These are phyloP conservation scores for Citrus hindsii DNA, from an alignment of 345 rosid species.

Conservation along the genomic window DNA sequence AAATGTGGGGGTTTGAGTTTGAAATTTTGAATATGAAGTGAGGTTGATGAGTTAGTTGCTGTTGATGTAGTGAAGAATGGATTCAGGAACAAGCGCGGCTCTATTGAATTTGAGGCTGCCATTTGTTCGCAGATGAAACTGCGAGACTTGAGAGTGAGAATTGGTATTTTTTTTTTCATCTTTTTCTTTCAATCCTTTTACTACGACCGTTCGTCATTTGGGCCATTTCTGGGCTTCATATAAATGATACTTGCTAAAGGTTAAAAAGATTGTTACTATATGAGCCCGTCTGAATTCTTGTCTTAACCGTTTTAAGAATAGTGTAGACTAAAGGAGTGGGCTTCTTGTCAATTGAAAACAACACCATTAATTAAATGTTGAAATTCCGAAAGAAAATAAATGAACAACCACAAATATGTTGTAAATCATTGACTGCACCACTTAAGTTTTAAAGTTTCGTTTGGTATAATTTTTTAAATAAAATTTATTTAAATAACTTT, in stretches of 20 bases:
- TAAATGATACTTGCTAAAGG: neutral
- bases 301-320: neutral
- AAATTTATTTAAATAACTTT: too few relatives aligned
- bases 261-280: too few relatives aligned
- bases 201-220: neutral
- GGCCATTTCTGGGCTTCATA: neutral
- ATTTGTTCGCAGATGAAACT: constrained; percentile 23
- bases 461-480: too few relatives aligned
- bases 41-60: neutral
- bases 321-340: neutral
- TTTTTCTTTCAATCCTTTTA: neutral
- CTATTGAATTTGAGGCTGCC: constrained; percentile 31
- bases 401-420: too few relatives aligned
- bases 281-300: neutral
- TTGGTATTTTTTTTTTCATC: neutral
- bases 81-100: constrained; percentile 17
- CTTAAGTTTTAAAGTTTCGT: too few relatives aligned
- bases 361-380: too few relatives aligned
- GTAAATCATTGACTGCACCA: too few relatives aligned
- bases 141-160: neutral
- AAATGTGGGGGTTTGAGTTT: constrained; percentile 17
- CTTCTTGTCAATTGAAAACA: too few relatives aligned
- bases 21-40: constrained; percentile 14
- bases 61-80: neutral
- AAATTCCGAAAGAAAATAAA: too few relatives aligned